These are phyloP conservation scores for Yarrowia deformans DNA, from an alignment of 805 yeast species.

Conservation along the genomic window DNA sequence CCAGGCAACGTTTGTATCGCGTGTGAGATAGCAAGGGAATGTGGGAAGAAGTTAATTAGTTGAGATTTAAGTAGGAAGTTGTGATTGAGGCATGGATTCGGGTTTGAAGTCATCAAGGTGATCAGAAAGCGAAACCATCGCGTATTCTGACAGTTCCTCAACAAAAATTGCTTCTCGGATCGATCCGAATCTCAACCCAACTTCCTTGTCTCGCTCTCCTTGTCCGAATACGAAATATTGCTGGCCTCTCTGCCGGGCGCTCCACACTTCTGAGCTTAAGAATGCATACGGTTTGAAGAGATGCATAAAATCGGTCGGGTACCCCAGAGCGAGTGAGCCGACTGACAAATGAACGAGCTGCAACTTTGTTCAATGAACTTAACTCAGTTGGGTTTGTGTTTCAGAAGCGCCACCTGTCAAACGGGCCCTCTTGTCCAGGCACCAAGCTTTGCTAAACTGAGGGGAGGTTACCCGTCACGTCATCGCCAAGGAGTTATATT, in stretches of 20 bases:
- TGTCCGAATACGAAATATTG: slow-evolving; percentile 9
- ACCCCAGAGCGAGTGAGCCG: slow-evolving; percentile 24
- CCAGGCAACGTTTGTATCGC: slow-evolving; percentile 11
- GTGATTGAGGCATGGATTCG: no score
- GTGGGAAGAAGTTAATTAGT: no score
- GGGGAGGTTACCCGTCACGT: slow-evolving; percentile 13
- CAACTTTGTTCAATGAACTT: not conserved
- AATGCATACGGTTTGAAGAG: slow-evolving; percentile 1
- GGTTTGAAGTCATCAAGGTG: no score
- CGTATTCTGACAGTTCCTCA: no score
- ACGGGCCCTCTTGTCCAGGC: not conserved
- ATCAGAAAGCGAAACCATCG: no score
- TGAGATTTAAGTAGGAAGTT: not conserved
- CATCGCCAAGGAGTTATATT: not conserved
- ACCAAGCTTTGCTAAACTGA: not conserved
- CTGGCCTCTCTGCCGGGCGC: slow-evolving; percentile 27
- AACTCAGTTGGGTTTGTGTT: not conserved
- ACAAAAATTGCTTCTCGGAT: not conserved
- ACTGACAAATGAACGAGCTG: slow-evolving; percentile 7
- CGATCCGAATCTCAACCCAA: not conserved
- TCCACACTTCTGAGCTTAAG: slow-evolving; percentile 3
- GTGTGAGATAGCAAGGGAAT: not conserved
- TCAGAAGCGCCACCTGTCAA: slow-evolving; percentile 1
- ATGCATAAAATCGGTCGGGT: slow-evolving; percentile 29
- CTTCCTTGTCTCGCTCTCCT: not conserved